Conservation (phyloP, 2,329 filamentous ascomycete species). For the Claviceps sp. region DNA sequence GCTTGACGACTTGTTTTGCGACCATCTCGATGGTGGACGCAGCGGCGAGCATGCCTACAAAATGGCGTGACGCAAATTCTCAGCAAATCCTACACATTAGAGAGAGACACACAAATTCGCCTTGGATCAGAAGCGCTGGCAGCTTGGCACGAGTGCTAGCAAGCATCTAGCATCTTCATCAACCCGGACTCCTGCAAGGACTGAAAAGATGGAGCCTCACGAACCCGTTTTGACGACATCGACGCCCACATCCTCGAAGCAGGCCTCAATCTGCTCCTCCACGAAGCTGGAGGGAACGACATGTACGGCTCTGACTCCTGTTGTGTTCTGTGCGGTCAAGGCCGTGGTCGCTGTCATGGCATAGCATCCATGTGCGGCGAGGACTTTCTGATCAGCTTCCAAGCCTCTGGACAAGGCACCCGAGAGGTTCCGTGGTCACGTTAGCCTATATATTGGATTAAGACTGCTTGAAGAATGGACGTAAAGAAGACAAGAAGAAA, state of each 20-base stretch:
- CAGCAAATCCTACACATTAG: not conserved
- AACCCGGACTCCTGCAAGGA: too few relatives aligned
- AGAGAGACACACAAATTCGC: too few relatives aligned
- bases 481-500: too few relatives aligned
- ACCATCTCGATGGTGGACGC: slow-evolving; percentile 25
- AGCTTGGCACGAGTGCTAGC: too few relatives aligned
- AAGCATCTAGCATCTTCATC: too few relatives aligned
- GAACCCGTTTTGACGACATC: slow-evolving; percentile 87
- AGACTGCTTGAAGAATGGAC: too few relatives aligned
- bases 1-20: slow-evolving; percentile 16
- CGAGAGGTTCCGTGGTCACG: not conserved
- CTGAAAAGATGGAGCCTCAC: slow-evolving; percentile 6
- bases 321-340: slow-evolving; percentile 90
- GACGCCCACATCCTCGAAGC: slow-evolving; percentile 68
- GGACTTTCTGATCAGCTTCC: slow-evolving; percentile 91
- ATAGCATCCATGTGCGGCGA: slow-evolving; percentile 85
- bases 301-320: slow-evolving; percentile 71
- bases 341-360: slow-evolving; percentile 93
- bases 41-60: slow-evolving; percentile 24
- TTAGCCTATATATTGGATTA: not conserved
- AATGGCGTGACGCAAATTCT: not conserved
- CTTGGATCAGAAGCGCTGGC: too few relatives aligned
- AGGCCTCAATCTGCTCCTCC: slow-evolving; percentile 71
- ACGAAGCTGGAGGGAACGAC: slow-evolving; percentile 67
- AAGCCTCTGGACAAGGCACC: slow-evolving; percentile 49